phyloP scores from a whole-genome alignment of 2,329 filamentous ascomycete species.

The Beauveria sp. region DNA sequence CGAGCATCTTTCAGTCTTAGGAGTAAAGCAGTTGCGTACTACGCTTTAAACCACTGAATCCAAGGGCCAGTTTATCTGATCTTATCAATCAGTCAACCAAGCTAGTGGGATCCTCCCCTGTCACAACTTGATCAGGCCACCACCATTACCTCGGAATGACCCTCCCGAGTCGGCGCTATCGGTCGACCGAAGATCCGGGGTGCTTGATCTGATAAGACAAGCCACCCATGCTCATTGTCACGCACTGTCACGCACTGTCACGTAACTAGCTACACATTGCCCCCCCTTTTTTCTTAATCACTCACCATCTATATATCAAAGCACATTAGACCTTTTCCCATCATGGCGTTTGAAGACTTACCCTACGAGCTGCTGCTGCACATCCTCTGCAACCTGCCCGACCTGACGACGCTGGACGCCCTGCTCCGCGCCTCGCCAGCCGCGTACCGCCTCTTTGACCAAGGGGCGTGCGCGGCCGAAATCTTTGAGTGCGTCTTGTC shows the following conservation, averaged over 20 bases:
- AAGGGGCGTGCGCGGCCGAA: not conserved
- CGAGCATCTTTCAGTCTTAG: not conserved
- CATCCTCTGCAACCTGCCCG: not conserved
- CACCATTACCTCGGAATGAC: conserved; percentile 14
- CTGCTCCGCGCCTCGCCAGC: not conserved
- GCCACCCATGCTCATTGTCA: not conserved
- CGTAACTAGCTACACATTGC: not conserved
- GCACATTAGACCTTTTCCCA: not conserved
- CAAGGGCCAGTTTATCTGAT: not conserved
- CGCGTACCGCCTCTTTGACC: conserved; percentile 1
- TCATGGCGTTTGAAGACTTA: conserved; percentile 2
- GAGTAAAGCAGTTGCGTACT: no score
- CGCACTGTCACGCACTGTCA: not conserved
- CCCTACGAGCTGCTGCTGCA: conserved; percentile 6
- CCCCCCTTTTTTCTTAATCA: not conserved
- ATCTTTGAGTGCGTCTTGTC: not conserved
- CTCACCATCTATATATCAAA: not conserved
- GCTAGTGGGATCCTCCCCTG: not conserved
- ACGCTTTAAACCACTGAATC: no score
- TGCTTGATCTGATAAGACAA: conserved; percentile 5
- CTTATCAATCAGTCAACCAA: not conserved
- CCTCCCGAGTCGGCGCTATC: conserved; percentile 2
- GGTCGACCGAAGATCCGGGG: not conserved
- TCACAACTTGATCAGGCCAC: not conserved
- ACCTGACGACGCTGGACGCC: not conserved